A percentile compares a stretch with the other conserved stretches of the same genome.
Conservation (phyloP, 768 basidiomycete species). For the Tylopilus plumbeoviolaceoides region DNA sequence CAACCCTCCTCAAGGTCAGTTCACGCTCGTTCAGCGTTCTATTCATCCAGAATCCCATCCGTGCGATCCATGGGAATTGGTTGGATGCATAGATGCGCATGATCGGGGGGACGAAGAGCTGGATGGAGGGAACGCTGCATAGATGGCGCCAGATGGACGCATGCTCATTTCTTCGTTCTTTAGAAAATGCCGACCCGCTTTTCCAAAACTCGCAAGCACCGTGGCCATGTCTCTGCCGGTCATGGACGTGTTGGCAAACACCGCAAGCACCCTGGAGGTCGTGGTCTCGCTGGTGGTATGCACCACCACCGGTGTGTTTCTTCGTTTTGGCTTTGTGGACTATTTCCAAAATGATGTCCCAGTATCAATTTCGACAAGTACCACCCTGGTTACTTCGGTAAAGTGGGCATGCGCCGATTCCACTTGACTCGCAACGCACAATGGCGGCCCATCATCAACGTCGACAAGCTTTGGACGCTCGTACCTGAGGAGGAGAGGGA, state of each 20-base stretch:
- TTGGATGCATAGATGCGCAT: slow-evolving; percentile 17
- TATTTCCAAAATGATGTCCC: background rate
- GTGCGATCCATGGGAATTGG: slow-evolving; percentile 3
- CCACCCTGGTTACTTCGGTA: slow-evolving; percentile 99
- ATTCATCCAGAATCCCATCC: slow-evolving; percentile 14
- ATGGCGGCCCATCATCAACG: slow-evolving; percentile 97
- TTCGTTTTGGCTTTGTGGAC: background rate
- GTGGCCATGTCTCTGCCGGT: slow-evolving; percentile 99
- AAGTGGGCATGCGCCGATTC: slow-evolving; percentile 99
- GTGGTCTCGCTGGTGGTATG: slow-evolving; percentile 99
- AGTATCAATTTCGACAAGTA: slow-evolving; percentile 98
- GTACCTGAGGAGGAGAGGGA: slow-evolving; percentile 83
- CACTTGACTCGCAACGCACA: slow-evolving; percentile 87
- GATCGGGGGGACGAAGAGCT: slow-evolving; percentile 34
- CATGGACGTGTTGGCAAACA: slow-evolving; percentile 99
- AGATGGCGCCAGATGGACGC: slow-evolving; percentile 30
- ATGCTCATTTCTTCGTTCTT: slow-evolving; percentile 16
- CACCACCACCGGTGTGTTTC: slow-evolving; percentile 92
- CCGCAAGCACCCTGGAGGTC: slow-evolving; percentile 99
- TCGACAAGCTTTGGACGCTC: slow-evolving; percentile 95
- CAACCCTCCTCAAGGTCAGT: slow-evolving; percentile 68
- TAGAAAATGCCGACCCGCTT: slow-evolving; percentile 91
- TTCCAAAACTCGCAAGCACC: slow-evolving; percentile 98
- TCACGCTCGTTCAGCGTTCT: slow-evolving; percentile 23
- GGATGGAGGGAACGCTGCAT: slow-evolving; percentile 45